Base-by-base conservation (phyloP, 805 yeast genomes). In the Cyberlindnera samutprakarnensis region DNA sequence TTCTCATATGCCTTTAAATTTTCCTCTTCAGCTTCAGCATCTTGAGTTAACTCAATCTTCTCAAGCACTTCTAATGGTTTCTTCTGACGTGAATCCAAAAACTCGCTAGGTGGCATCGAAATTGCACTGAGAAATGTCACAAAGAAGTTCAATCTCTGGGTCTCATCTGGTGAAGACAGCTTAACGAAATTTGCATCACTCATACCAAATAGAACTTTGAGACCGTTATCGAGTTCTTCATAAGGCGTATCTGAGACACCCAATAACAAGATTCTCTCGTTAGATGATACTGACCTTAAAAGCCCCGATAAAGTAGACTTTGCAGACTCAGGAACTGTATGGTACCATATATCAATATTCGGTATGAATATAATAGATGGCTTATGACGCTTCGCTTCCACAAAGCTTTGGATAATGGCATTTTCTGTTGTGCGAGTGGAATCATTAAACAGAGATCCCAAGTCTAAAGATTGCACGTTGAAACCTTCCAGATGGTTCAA, bases 281-380 rank as follows among this genome's bases (percentile, higher is more conserved):
- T 73, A 12, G 90, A 72, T 13, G 72, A 68, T 23, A 90, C 61
- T 6, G 79, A 69, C 36, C 84, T 66, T 28, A 90, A 60, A 38
- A 88, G 59, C 17, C 86, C 78, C 15, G 75, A 64, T 22, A 92
- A 66, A 2, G 92, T 78, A 1, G 87, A 73, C 40, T 72, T 72
- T 1, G 88, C 85, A 3, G 84, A 66, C 10, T 69, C 74, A 0
- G 86, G 72, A 23, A 84, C 69, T 4, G 84, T 77, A 9, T 61
- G 66, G 33, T 68, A 62, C 87, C 95, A 86, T 8, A 77, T 70
- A 36, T 86, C 86, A 31, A 86, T 60, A 48, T 82, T 81, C 4
- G 97, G 96, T 31, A 92, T 72, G 51, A 72, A 81, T 3, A 92
- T 60, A 12, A 92, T 78, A 7, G 95, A 72, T 0, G 97, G 98